These are phyloP conservation scores for Ogataea naganishii DNA, from an alignment of 805 yeast genomes.

Conservation along the genomic window DNA sequence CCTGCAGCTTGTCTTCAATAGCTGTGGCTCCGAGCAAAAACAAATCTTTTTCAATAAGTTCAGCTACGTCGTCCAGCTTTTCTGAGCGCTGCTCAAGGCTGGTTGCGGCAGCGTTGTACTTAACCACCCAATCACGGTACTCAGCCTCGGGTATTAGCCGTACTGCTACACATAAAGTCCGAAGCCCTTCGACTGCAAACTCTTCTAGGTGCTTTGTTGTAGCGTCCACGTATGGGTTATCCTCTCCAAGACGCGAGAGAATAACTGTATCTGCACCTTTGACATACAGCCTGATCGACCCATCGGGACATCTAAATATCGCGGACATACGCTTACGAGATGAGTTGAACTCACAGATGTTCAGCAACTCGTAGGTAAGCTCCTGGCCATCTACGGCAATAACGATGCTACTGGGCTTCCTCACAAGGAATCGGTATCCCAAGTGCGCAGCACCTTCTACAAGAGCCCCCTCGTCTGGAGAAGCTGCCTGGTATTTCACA, in stretches of 20 bases:
- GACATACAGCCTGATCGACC: conserved; percentile 76
- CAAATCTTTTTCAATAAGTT: conserved; percentile 71
- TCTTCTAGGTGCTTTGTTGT: conserved; percentile 88
- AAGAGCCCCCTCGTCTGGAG: conserved; percentile 98
- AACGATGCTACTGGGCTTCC: conserved; percentile 78
- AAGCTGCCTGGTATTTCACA: conserved; percentile 94
- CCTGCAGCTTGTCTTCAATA: conserved; percentile 94
- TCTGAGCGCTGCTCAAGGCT: conserved; percentile 67
- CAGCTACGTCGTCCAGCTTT: conserved; percentile 82
- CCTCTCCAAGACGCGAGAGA: conserved; percentile 65
- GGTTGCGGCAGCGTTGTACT: conserved; percentile 75
- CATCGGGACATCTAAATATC: conserved; percentile 89
- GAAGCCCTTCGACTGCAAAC: conserved; percentile 90
- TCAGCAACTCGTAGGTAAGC: conserved; percentile 65
- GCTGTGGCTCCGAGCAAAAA: conserved; percentile 94
- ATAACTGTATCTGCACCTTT: conserved; percentile 98
- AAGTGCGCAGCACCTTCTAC: conserved; percentile 92
- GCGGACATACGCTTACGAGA: conserved; percentile 98
- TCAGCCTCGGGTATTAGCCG: conserved; percentile 75
- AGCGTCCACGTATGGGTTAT: conserved; percentile 73
- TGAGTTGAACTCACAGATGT: conserved; percentile 93
- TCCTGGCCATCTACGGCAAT: conserved; percentile 47
- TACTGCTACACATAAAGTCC: conserved; percentile 89
- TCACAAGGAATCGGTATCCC: conserved; percentile 76
- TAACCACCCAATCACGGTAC: conserved; percentile 57